Evolutionary conservation across 257 asterid species (phyloP).

Genomic region (Marsdenia floribunda): DNA sequence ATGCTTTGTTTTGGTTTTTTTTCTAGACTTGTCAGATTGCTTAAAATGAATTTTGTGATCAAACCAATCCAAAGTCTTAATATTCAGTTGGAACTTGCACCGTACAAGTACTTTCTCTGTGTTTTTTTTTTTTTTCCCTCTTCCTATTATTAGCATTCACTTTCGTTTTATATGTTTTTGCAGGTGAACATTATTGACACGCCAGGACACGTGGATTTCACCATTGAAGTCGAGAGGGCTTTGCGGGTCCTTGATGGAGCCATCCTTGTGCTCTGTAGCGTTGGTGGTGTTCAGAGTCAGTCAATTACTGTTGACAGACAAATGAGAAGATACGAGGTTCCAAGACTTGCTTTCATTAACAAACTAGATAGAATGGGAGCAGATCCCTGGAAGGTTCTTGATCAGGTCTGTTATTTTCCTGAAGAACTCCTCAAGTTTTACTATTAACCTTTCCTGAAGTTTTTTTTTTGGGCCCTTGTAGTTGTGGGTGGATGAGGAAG

Average conservation of each 20-base stretch:
- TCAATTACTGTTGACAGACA: conserved; percentile 98
- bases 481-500: background rate
- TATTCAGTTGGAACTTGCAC: background rate
- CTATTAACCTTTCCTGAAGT: background rate
- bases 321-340: conserved; percentile 98
- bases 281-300: conserved; percentile 99
- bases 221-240: conserved; percentile 99
- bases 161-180: conserved; percentile 18
- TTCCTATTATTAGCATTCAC: background rate
- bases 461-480: too few species aligned
- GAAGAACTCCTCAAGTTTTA: background rate
- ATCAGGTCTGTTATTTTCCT: conserved; percentile 54
- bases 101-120: background rate
- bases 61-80: background rate
- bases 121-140: background rate
- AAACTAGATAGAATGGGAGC: conserved; percentile 99
- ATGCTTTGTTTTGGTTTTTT: background rate
- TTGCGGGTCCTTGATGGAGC: conserved; percentile 98
- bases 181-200: conserved; percentile 97
- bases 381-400: conserved; percentile 95
- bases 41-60: background rate
- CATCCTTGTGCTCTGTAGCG: conserved; percentile 90
- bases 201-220: conserved; percentile 97
- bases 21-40: background rate
- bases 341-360: conserved; percentile 90